phyloP scores from a whole-genome alignment of 1,139 yeast species.

The Debaryomyces fabryi region DNA sequence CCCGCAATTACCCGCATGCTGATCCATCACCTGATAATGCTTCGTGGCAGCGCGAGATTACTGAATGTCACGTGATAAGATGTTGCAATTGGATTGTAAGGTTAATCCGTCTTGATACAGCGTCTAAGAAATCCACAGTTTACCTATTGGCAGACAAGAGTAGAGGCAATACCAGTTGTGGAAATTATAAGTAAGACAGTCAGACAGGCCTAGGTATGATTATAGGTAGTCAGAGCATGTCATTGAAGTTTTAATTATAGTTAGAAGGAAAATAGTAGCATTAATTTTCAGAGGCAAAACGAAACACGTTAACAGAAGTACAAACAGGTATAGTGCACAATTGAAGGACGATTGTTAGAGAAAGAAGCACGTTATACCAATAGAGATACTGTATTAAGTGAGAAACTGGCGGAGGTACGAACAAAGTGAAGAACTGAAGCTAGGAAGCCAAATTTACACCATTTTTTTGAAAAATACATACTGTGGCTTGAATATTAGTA shows the following conservation, averaged over 20 bases:
- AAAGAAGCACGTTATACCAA: background rate
- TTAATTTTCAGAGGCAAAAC: background rate
- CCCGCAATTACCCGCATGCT: background rate
- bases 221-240: background rate
- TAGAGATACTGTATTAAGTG: background rate
- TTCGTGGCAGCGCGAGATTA: background rate
- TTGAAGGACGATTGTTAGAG: background rate
- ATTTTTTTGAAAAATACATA: background rate
- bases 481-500: background rate
- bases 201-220: background rate
- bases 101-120: background rate
- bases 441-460: background rate
- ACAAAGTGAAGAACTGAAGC: background rate
- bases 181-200: background rate
- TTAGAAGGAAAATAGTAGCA: background rate
- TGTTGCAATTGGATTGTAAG: constrained; percentile 5
- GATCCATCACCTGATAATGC: background rate
- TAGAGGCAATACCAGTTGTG: background rate
- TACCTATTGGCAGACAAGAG: background rate
- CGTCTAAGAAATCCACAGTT: background rate
- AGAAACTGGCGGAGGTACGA: background rate
- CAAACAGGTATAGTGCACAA: background rate
- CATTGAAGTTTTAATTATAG: background rate
- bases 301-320: background rate
- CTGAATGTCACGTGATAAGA: constrained; percentile 6